Conservation (phyloP, 768 basidiomycete genomes). For the Tephrocybe rancida region DNA sequence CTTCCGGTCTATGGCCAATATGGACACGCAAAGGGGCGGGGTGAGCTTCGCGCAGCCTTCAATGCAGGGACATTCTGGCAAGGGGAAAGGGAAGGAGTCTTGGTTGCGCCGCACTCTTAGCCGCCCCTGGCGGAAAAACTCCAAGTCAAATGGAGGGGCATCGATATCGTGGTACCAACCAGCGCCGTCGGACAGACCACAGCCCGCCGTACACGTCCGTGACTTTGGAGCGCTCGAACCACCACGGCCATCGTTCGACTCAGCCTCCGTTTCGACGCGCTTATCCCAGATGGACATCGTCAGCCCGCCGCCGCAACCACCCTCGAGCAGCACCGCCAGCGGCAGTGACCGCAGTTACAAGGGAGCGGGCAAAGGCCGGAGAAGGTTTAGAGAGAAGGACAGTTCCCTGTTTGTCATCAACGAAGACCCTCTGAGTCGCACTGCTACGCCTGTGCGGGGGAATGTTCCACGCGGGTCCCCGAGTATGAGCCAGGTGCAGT, state of each 20-base stretch:
- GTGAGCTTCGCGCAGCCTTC: slow-evolving; percentile 17
- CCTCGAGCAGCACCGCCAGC: slow-evolving; percentile 3
- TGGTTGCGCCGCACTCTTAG: slow-evolving; percentile 43
- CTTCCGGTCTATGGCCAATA: slow-evolving; percentile 1
- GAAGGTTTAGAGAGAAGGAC: slow-evolving; percentile 27
- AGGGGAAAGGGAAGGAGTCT: slow-evolving; percentile 31
- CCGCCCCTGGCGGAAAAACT: slow-evolving; percentile 23
- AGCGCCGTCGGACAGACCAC: slow-evolving; percentile 8
- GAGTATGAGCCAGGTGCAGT: slow-evolving; percentile 8
- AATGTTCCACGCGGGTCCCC: neutral
- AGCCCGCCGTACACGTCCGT: slow-evolving; percentile 17
- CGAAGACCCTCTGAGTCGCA: slow-evolving; percentile 38
- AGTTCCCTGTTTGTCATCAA: slow-evolving; percentile 38
- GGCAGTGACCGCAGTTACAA: slow-evolving; percentile 24
- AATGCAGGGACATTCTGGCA: slow-evolving; percentile 24
- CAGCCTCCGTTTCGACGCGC: slow-evolving; percentile 28
- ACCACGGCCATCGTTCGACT: slow-evolving; percentile 23
- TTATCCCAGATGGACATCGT: slow-evolving; percentile 39
- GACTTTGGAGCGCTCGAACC: slow-evolving; percentile 22
- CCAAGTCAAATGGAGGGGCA: too few species aligned
- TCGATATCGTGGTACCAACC: slow-evolving; percentile 38
- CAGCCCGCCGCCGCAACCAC: slow-evolving; percentile 21
- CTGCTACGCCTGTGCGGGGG: slow-evolving; percentile 21
- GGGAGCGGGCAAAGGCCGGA: slow-evolving; percentile 9
- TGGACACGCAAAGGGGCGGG: slow-evolving; percentile 7